Percentiles rank a stretch among this genome's conserved stretches.
Evolutionary conservation across 768 basidiomycete genomes (phyloP).

Genomic region (Pisolithus sp.): DNA sequence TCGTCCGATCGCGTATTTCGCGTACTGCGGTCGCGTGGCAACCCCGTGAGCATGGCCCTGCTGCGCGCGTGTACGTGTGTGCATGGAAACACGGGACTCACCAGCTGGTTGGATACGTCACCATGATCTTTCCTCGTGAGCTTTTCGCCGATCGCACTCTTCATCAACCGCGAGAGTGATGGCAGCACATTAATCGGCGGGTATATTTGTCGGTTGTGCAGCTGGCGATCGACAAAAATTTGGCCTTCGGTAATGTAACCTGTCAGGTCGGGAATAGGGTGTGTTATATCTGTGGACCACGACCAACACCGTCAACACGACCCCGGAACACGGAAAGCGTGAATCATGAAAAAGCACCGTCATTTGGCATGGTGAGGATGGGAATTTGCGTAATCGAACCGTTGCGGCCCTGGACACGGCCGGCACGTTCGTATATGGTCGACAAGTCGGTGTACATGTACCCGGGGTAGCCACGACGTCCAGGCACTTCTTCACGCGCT

Average conservation of each 20-base stretch:
- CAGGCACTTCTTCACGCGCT: slow-evolving; percentile 98
- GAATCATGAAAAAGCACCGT: slow-evolving; percentile 53
- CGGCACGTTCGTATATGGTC: slow-evolving; percentile 98
- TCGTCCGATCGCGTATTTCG: slow-evolving; percentile 96
- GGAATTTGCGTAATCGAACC: slow-evolving; percentile 99
- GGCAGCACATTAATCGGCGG: slow-evolving; percentile 99
- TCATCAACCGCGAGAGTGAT: slow-evolving; percentile 98
- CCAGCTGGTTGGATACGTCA: slow-evolving; percentile 98
- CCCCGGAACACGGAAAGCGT: slow-evolving; percentile 11
- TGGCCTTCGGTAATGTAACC: slow-evolving; percentile 99
- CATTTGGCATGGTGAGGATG: slow-evolving; percentile 99
- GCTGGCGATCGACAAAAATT: slow-evolving; percentile 95
- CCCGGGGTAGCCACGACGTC: slow-evolving; percentile 96
- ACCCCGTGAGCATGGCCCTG: slow-evolving; percentile 6
- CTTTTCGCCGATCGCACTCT: slow-evolving; percentile 97
- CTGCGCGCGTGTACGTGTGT: slow-evolving; percentile 1
- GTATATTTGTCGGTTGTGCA: slow-evolving; percentile 96
- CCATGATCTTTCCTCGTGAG: slow-evolving; percentile 97
- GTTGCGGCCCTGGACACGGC: slow-evolving; percentile 94
- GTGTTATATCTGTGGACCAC: slow-evolving; percentile 84
- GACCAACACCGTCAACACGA: slow-evolving; percentile 17
- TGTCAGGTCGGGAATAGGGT: slow-evolving; percentile 98
- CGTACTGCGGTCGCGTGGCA: slow-evolving; percentile 54
- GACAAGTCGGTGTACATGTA: slow-evolving; percentile 99
- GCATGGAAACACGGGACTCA: slow-evolving; percentile 36